Evolutionary conservation across 768 basidiomycete species (phyloP), one percentile per base, ranked within the genome.

Genomic region (Pleurotus ostreatus): DNA sequence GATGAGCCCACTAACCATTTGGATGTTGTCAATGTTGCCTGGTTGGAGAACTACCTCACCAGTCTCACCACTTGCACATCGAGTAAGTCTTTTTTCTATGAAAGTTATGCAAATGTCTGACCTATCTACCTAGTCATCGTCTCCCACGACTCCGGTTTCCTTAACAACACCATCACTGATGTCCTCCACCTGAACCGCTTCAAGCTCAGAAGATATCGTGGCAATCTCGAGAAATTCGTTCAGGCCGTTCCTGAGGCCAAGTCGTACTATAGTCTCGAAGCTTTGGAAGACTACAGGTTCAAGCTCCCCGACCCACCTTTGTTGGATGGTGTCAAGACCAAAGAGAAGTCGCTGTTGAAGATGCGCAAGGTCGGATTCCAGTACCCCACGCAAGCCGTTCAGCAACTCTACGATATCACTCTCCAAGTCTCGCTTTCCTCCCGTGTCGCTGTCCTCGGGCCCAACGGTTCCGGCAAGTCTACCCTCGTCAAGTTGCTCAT

Each of bases 251-350:
- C 95, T 44, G 95, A 98, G 78, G 95, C 95, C 72, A 95, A 89
- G 79, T 92, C 94, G 6, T 98, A 98, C 83, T 98, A 94, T 81
- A 92, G 89, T 59, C 91, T 98, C 64, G 86, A 96, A 76, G 92
- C 94, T 57, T 83, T 85, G 53, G 94, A 96, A 77, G 92, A 96
- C 81, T 98, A 98, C 86, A 89, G 85, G 78, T 98, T 97, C 87
- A 95, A 94, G 85, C 86, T 98, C 65, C 95, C 95, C 56, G 88
- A 93, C 68, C 95, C 95, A 54, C 95, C 95, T 68, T 86, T 98
- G 62, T 89, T 98, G 60, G 95, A 98, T 62, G 95, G 95, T 89
- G 95, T 98, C 78, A 98, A 98, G 89, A 98, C 95, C 68, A 98
- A 98, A 83, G 94, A 98, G 78, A 98, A 96, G 85, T 85, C 84